Evolutionary conservation across 768 basidiomycete genomes (phyloP).

Genomic region (Macrocybe gigantea): DNA sequence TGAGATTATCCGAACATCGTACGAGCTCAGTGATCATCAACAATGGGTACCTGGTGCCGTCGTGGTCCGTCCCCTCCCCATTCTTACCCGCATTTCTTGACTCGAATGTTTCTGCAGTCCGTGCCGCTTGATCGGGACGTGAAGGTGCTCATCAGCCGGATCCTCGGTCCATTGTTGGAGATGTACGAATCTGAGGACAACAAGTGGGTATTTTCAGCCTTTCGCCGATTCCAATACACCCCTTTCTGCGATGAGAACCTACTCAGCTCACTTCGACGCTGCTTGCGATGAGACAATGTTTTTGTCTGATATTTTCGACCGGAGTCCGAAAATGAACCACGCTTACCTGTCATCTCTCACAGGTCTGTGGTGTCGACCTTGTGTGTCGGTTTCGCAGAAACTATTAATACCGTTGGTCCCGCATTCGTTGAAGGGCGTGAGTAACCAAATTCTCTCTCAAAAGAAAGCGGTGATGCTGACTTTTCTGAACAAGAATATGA

Average conservation of each 20-base stretch:
- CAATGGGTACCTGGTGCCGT: slow-evolving; percentile 78
- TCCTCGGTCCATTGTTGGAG: slow-evolving; percentile 70
- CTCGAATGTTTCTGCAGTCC: slow-evolving; percentile 19
- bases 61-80: slow-evolving; percentile 39
- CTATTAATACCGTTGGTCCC: slow-evolving; percentile 88
- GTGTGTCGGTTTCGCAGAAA: slow-evolving; percentile 86
- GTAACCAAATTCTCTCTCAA: slow-evolving; percentile 19
- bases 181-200: slow-evolving; percentile 95
- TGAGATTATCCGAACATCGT: slow-evolving; percentile 85
- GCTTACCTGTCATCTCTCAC: slow-evolving; percentile 17
- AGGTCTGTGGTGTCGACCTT: slow-evolving; percentile 86
- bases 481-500: slow-evolving; percentile 51
- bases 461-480: slow-evolving; percentile 5
- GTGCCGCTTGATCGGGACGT: slow-evolving; percentile 61
- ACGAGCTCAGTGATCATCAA: slow-evolving; percentile 76
- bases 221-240: background rate
- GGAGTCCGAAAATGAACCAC: slow-evolving; percentile 6
- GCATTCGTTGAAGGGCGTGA: slow-evolving; percentile 74
- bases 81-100: background rate
- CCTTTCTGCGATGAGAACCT: slow-evolving; percentile 39
- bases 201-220: slow-evolving; percentile 59
- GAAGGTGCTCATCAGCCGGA: slow-evolving; percentile 71
- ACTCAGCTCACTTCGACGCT: slow-evolving; percentile 82
- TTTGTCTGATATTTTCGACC: slow-evolving; percentile 27
- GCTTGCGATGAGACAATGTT: slow-evolving; percentile 53